Base-by-base conservation (phyloP, 2,329 filamentous ascomycete genomes). In the Penicillium sp. region DNA sequence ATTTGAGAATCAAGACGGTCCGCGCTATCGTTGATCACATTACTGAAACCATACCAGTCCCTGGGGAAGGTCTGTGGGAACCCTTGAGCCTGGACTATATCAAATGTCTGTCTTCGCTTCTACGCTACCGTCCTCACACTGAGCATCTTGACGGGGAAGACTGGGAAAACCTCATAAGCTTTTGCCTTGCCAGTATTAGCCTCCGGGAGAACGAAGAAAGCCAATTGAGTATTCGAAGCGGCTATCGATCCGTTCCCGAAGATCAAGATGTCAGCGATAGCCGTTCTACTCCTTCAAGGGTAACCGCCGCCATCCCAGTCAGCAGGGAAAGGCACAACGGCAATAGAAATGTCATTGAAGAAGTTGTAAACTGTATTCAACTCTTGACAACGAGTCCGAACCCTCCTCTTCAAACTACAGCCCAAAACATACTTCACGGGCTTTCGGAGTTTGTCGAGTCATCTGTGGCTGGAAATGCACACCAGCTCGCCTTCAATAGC, bases 1-100 rank as follows among this genome's bases (percentile, higher is more conserved):
- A 84, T 59, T 75, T 97, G 62, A 89, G 87, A 68, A 80, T 82
- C 59, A 95, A 91, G 72, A 93, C 92, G 0, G 80, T 93, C n/a
- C 84, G 88, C 65, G 85, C 89, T 6, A 78, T 97, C 17, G 80
- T 96, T 62, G 87, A 91, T 62, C 92, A 96, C 74, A 88, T 97
- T 60, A 87, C 86, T 3, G 87, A 96, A 63, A 86, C 86, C 19
- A 80, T 96, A 4, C 84, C 86, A 2, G 82, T 80, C 17, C 73
- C 81, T 1, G 83, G 86, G 54, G 86, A 86, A 15, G 82, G 80
- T 2, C 84, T 89, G 54, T 86, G 91, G 62, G 81, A 86, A 57
- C 87, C 89, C 13, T 80, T 99, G 6, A 77, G 87, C 25, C 82
- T 86, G 49, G 86, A 94, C 69, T 96, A 97, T 71, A 82, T 90